Base-by-base conservation (phyloP, 257 asterid species). In the Solanum neorickii region DNA sequence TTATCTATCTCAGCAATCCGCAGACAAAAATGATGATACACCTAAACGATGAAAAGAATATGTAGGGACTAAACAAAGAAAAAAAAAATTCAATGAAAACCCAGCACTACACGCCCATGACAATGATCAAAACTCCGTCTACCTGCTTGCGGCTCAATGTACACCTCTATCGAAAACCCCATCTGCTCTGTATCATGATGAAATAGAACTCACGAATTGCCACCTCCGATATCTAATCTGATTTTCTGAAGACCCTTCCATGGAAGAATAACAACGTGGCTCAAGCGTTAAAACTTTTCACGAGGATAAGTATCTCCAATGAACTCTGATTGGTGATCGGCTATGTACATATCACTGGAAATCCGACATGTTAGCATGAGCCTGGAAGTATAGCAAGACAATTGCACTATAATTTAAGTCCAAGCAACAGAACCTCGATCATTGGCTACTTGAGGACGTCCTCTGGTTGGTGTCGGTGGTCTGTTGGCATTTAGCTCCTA, bases 401-500 rank as follows among this genome's bases (percentile, higher is more conserved):
- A 90, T 89, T 89, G 91, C 72, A 87, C 86, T 41, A 87, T 87
- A 90, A 89, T 91, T 93, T 95, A 95, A 91, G 94, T 91, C 99
- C 99, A 96, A 88, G 99, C 95, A 82, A 95, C 95, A 92, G 99
- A 96, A 93, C 97, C 99, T 94, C 95, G 94, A 82, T 97, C 99
- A 52, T 83, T 93, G 76, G 94, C 90, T 82, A 92, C 99, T 94
- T 93, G 99, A 49, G 98, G 99, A 52, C 98, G 99, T 33, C 99
- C 98, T 90, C 99, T 93, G 31, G 99, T 97, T 15, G 99, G 99
- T 25, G 99, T 97, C 1, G 99, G 94, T 69, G 99, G 99, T 66
- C 99, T 91, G 94, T 97, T 97, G 18, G 98, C 99, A 87, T 97
- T 97, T 69, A 97, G 98, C 88, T 97, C 99, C 99, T 96, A 89